Evolutionary conservation across 495 filamentous ascomycete genomes (phyloP).

Genomic region (Xylaria acuta): DNA sequence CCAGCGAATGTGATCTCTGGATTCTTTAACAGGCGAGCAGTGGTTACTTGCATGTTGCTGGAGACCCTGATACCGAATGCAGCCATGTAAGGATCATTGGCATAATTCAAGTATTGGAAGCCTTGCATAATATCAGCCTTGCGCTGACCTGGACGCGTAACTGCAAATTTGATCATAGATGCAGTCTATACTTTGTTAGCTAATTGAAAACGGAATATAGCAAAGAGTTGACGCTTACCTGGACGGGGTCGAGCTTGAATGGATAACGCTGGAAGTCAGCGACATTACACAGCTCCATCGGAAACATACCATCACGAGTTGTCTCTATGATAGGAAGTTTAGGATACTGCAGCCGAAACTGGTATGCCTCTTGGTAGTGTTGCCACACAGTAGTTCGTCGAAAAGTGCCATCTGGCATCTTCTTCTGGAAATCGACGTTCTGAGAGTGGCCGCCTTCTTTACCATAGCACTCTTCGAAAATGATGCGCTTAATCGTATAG

Average conservation of each 20-base stretch:
- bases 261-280: slow-evolving; percentile 73
- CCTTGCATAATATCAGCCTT: slow-evolving; percentile 67
- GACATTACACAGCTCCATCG: slow-evolving; percentile 72
- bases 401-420: slow-evolving; percentile 54
- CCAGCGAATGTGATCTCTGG: slow-evolving; percentile 71
- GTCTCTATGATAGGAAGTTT: slow-evolving; percentile 73
- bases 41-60: slow-evolving; percentile 62
- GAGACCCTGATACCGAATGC: slow-evolving; percentile 74
- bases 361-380: slow-evolving; percentile 74
- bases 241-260: slow-evolving; percentile 73
- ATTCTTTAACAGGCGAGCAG: slow-evolving; percentile 72
- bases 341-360: slow-evolving; percentile 57
- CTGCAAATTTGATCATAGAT: slow-evolving; percentile 88
- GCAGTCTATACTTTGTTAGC: slow-evolving; percentile 56
- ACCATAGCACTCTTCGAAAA: slow-evolving; percentile 42
- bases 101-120: slow-evolving; percentile 70
- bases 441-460: slow-evolving; percentile 56
- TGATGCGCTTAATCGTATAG: slow-evolving; percentile 70
- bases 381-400: slow-evolving; percentile 60
- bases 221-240: slow-evolving; percentile 39
- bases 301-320: slow-evolving; percentile 69
- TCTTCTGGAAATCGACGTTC: slow-evolving; percentile 64
- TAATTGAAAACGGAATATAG: neutral
- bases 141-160: slow-evolving; percentile 67
- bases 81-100: slow-evolving; percentile 67